Evolutionary conservation across 768 basidiomycete genomes (phyloP), one percentile per base, ranked within the genome.

Genomic region (Pholiota molesta): DNA sequence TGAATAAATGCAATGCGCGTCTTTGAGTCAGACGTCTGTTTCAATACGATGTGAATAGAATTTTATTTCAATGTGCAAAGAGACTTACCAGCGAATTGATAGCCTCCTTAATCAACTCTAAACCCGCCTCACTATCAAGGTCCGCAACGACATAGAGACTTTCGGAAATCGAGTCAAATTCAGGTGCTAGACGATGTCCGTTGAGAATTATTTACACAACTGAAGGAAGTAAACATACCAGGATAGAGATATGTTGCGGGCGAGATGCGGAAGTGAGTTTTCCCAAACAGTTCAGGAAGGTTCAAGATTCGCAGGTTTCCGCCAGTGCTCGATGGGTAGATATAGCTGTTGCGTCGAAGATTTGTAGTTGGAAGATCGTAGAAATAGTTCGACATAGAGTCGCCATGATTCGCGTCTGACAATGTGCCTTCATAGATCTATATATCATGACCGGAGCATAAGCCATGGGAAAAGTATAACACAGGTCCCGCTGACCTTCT

Each of bases 321-420:
- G 2, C 80, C 78, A 3, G 79, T 66, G 14, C 75, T 75, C 8
- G 78, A 69, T 0, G 89, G 86, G 68, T 87, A 85, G 57, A 98
- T 87, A 69, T 91, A 86, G 28, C 75, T 78, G 73, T 94, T 98
- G n/a, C 97, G 77, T 11, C 89, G 82, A 59, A 81, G 77, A 44
- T 80, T 79, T 0, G 92, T 87, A 0, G 84, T 85, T 0, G 95
- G 92, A 6, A 95, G 82, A 68, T 97, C 94, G 70, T 97, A 98
- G 77, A 98, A 99, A 75, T 92, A 95, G 14, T 81, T 89, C 31
- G 84, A 75, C 57, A 92, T 82, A 33, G 65, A 60, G 16, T 81
- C 78, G 6, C 77, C 76, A 8, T 73, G 73, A 42, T 80, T 74
- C 1, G 79, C 80, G 49, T 92, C 87, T 9, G 81, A 80, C 17